phyloP scores from a whole-genome alignment of 441 rosid genomes.

The Euphorbia schlechtendalii region DNA sequence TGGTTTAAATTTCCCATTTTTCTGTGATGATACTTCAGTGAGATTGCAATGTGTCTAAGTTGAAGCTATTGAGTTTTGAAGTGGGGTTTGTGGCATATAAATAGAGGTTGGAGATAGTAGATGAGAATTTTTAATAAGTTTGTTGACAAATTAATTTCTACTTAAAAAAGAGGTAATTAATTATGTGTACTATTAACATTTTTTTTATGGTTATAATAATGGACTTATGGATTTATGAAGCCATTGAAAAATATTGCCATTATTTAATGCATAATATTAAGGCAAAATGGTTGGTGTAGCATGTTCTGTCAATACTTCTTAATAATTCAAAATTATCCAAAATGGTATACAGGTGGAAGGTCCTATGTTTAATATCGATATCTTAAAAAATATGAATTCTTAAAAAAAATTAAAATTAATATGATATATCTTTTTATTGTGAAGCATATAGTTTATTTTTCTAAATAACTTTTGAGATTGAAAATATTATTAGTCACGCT shows the following conservation, averaged over 20 bases:
- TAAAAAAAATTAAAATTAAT: too few relatives aligned
- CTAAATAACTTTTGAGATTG: too few relatives aligned
- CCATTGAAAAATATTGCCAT: not conserved
- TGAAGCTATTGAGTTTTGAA: too few relatives aligned
- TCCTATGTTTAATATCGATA: too few relatives aligned
- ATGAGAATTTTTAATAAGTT: constrained; percentile 13
- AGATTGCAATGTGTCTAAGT: not conserved
- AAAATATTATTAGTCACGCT: too few relatives aligned
- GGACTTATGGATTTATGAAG: not conserved
- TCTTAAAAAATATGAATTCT: too few relatives aligned
- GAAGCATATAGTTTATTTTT: too few relatives aligned
- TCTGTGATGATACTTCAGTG: not conserved
- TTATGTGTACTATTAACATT: not conserved
- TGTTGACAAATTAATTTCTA: constrained; percentile 29
- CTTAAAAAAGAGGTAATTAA: constrained; percentile 2
- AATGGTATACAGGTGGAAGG: too few relatives aligned
- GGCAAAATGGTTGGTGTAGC: not conserved
- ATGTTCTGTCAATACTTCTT: too few relatives aligned
- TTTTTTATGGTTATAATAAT: too few relatives aligned
- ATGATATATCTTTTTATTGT: too few relatives aligned
- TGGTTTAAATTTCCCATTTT: constrained; percentile 6
- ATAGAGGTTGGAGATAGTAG: constrained; percentile 14
- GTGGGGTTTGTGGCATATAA: constrained; percentile 10
- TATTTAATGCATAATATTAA: not conserved
- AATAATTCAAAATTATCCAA: too few relatives aligned